Evolutionary conservation across 805 yeast genomes (phyloP), one percentile per base, ranked within the genome.

Genomic region (Barnettozyma sp.): DNA sequence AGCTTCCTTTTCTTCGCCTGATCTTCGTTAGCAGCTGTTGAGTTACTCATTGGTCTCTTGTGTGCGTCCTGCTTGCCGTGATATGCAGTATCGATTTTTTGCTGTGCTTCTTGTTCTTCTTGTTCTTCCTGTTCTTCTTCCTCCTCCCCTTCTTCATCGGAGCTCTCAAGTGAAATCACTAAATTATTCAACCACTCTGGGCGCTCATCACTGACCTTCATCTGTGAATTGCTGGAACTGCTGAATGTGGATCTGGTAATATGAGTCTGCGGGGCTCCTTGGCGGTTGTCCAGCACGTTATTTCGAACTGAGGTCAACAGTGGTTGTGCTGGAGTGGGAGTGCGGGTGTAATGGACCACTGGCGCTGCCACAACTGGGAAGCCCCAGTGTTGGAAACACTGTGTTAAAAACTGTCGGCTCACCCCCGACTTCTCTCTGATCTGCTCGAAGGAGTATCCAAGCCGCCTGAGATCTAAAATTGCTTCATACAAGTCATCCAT

Each of bases 101-200:
- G n/a, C n/a, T n/a, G n/a, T n/a, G n/a, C n/a, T n/a, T 30, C 21
- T 3, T 11, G 26, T 15, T 33, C 35, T 17, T 28, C 41, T 3
- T 17, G 19, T 5, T 25, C 28, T 11, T 7, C 13, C 6, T 11
- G 27, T 7, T 35, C 41, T 4, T 37, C 45, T 9, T 38, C 34
- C 10, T 20, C 20, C 16, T 35, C 41, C n/a, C 35, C 39, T 20
- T 49, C 53, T 16, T 33, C 40, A 20, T 48, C 54, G 1, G 52
- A 39, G 4, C 46, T 34, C 22, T 43, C 46, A 38, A 52, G 40
- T 11, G 48, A 42, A 22, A 52, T 48, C 16, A 50, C 52, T 37
- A 52, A 41, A 22, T 43, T 40, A 10, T 43, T 39, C 27, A 49
- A 13, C 56, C 56, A 52, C n/a, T 40, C 51, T 4, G 56, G 55